A percentile compares a stretch with the other conserved stretches of the same genome.
Evolutionary conservation across 106 monocot species (phyloP).

Genomic region (Allium sativum): DNA sequence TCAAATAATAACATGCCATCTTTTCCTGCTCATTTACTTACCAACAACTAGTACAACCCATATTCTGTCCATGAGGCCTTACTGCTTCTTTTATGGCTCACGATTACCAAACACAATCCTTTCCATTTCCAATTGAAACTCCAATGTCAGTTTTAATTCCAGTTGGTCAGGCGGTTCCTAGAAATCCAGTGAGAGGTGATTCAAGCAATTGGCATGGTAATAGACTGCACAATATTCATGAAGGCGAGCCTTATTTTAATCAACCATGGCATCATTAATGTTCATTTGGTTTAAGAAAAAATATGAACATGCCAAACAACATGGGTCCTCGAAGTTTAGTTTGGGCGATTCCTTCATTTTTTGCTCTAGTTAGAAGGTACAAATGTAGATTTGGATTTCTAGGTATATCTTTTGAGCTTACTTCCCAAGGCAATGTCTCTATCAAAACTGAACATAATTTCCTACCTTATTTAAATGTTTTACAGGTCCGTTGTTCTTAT

Average conservation of each 20-base stretch:
- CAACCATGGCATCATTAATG: constrained; percentile 36
- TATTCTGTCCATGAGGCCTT: constrained; percentile 32
- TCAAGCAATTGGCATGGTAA: constrained; percentile 37
- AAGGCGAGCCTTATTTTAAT: constrained; percentile 26
- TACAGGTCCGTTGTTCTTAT: constrained; percentile 56
- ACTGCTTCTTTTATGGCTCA: constrained; percentile 39
- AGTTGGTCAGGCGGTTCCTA: constrained; percentile 25
- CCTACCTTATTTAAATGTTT: neutral
- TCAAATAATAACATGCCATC: constrained; percentile 34
- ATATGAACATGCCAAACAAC: constrained; percentile 44
- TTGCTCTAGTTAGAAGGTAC: constrained; percentile 45
- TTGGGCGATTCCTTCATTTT: constrained; percentile 44
- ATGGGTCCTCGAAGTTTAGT: constrained; percentile 39
- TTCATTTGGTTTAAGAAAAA: constrained; percentile 36
- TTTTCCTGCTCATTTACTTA: constrained; percentile 40
- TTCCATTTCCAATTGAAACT: constrained; percentile 40
- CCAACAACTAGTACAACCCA: constrained; percentile 43
- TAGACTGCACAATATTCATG: constrained; percentile 29
- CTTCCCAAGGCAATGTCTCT: no score
- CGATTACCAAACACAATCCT: constrained; percentile 39
- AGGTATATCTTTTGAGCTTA: constrained; percentile 28
- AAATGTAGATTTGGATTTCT: constrained; percentile 48
- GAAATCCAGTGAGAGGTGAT: constrained; percentile 43
- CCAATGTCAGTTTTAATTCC: constrained; percentile 31
- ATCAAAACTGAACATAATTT: no score